These are phyloP conservation scores for Chlorophyllum brunneum DNA, from an alignment of 768 basidiomycete species.

Conservation along the genomic window DNA sequence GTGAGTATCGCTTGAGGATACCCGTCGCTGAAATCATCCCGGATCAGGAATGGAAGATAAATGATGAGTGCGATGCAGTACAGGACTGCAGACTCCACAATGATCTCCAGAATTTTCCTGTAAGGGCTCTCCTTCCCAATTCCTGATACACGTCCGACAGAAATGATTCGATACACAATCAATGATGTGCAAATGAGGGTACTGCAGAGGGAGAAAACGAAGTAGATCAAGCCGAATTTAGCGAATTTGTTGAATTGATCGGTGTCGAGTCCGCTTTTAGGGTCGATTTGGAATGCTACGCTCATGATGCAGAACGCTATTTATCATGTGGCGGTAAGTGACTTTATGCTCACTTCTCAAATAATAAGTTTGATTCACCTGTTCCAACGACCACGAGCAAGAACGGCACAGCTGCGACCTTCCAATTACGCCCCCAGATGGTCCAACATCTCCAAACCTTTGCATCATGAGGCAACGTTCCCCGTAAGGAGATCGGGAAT, in stretches of 20 bases:
- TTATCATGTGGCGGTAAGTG: not conserved
- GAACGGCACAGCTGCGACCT: not conserved
- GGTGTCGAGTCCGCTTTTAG: not conserved
- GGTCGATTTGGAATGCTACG: not conserved
- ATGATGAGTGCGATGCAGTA: constrained; percentile 1
- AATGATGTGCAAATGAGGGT: constrained; percentile 3
- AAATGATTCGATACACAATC: constrained; percentile 3
- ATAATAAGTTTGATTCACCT: not conserved
- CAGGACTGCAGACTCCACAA: constrained; percentile 7
- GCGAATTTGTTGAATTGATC: constrained; percentile 4
- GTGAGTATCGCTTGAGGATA: constrained; percentile 7
- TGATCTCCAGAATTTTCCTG: constrained; percentile 3
- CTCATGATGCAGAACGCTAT: constrained; percentile 1
- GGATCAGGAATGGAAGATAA: constrained; percentile 4
- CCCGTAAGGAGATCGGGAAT: too few species aligned
- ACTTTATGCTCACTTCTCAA: not conserved
- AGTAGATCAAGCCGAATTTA: not conserved
- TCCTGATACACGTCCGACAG: not conserved
- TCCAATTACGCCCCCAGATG: not conserved
- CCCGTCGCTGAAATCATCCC: not conserved
- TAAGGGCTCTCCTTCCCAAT: not conserved
- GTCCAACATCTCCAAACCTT: constrained; percentile 1
- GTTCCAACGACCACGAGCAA: not conserved
- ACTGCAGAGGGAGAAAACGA: constrained; percentile 5
- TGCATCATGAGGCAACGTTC: too few species aligned